Base-by-base conservation (phyloP, 257 asterid genomes). In the Solanum medicagineum region DNA sequence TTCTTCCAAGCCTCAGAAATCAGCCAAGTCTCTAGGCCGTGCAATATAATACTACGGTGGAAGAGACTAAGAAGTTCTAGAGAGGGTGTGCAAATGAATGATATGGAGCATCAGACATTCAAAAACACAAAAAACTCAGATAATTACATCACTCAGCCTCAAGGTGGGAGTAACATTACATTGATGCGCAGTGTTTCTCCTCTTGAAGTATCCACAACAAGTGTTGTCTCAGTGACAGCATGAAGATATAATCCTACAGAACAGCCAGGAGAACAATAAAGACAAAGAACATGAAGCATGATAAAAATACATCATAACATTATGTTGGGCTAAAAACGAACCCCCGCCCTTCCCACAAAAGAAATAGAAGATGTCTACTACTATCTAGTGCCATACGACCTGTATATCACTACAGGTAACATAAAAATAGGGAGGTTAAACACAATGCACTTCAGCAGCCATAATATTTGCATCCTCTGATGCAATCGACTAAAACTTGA, bases 141-240 rank as follows among this genome's bases (percentile, higher is more conserved):
- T 11, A 63, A 63, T 11, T 63, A 60, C 80, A 60, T 32, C 49
- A 83, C 40, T 3, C 24, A 62, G 63, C 45, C 32, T 20, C 75
- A 49, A 44, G 75, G 75, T 51, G 75, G 81, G 84, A 59, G 84
- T 11, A 82, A 62, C 47, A n/a, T 44, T 95, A 97, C 99, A 92
- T 96, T 96, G 86, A 95, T 97, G 49, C 97, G 97, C 69, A 94
- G 98, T 89, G 96, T 92, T 93, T 97, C 99, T 92, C 97, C 98
- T 89, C 98, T 95, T 85, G 98, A 95, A 10, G 99, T 97, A 87
- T 97, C 99, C 85, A 97, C 99, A 59, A 92, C 92, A 84, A 97
- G 93, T 85, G 91, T 91, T 66, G 98, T 94, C 96, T 94, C 98
- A 11, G 98, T 93, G 59, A 88, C 92, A 69, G 97, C 90, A 88